Percentiles rank a stretch among this genome's conserved stretches.
Evolutionary conservation across 2,329 filamentous ascomycete species (phyloP).

Genomic region (Escovopsis sp.): DNA sequence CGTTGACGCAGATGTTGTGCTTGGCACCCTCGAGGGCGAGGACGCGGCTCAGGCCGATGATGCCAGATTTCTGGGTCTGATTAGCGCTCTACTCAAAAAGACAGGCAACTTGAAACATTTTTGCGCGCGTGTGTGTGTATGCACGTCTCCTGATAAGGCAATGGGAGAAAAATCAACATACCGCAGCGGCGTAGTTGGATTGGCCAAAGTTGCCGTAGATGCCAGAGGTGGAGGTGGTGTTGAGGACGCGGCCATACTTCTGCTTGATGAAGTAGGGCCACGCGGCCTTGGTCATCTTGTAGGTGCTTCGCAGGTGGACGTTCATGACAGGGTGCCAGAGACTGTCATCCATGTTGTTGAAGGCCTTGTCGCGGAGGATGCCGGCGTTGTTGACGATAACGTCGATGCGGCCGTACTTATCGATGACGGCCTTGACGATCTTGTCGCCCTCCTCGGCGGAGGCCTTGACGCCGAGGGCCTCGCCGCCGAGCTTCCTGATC

Average conservation of each 20-base stretch:
- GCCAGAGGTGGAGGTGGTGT: constrained; percentile 91
- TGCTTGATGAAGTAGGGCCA: constrained; percentile 98
- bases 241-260: constrained; percentile 93
- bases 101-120: too few species aligned
- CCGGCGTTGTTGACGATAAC: constrained; percentile 97
- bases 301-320: constrained; percentile 86
- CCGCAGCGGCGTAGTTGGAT: constrained; percentile 86
- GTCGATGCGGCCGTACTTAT: constrained; percentile 84
- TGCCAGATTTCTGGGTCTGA: constrained; percentile 57
- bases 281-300: constrained; percentile 91
- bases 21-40: constrained; percentile 86
- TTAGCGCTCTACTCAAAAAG: too few species aligned
- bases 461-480: constrained; percentile 84
- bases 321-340: constrained; percentile 86
- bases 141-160: too few species aligned
- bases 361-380: constrained; percentile 95
- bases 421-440: constrained; percentile 85
- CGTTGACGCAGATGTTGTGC: constrained; percentile 98
- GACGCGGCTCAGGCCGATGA: constrained; percentile 87
- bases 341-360: constrained; percentile 91
- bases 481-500: constrained; percentile 77
- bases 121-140: too few species aligned
- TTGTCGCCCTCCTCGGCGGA: constrained; percentile 84
- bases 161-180: constrained; percentile 32
- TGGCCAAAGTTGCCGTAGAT: constrained; percentile 99